A percentile compares a stretch with the other conserved stretches of the same genome.
These are phyloP conservation scores for Dryas integrifolia DNA, from an alignment of 331 rosid genomes.

Conservation along the genomic window DNA sequence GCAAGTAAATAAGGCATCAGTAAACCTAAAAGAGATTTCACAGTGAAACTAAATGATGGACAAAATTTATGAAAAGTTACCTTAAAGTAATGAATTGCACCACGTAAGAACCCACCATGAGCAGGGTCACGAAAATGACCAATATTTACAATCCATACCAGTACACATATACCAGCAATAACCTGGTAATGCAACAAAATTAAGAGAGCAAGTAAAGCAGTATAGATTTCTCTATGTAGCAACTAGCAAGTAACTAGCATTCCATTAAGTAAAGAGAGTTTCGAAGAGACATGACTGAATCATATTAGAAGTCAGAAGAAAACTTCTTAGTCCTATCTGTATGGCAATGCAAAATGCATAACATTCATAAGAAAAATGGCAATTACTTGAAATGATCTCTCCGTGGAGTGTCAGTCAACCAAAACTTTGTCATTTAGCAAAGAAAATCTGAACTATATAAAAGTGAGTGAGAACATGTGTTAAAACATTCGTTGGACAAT, in stretches of 20 bases:
- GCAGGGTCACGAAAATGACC: slow-evolving; percentile 97
- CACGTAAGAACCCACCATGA: slow-evolving; percentile 92
- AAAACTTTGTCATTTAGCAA: no score
- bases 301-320: background rate
- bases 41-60: slow-evolving; percentile 2
- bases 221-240: background rate
- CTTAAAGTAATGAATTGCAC: slow-evolving; percentile 99
- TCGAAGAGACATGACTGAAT: background rate
- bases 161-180: slow-evolving; percentile 90
- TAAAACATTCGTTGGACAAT: no score
- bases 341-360: background rate
- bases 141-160: slow-evolving; percentile 96
- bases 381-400: background rate
- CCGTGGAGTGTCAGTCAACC: no score
- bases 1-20: slow-evolving; percentile 20
- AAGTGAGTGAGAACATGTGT: no score
- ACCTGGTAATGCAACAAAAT: slow-evolving; percentile 53
- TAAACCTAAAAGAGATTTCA: slow-evolving; percentile 13
- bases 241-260: no score
- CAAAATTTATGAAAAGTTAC: slow-evolving; percentile 39
- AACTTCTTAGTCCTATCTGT: background rate
- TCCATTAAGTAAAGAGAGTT: no score
- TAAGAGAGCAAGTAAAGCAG: background rate
- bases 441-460: no score
- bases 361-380: background rate